phyloP scores from a whole-genome alignment of 2,329 filamentous ascomycete genomes.

The Chaetomium globosum region DNA sequence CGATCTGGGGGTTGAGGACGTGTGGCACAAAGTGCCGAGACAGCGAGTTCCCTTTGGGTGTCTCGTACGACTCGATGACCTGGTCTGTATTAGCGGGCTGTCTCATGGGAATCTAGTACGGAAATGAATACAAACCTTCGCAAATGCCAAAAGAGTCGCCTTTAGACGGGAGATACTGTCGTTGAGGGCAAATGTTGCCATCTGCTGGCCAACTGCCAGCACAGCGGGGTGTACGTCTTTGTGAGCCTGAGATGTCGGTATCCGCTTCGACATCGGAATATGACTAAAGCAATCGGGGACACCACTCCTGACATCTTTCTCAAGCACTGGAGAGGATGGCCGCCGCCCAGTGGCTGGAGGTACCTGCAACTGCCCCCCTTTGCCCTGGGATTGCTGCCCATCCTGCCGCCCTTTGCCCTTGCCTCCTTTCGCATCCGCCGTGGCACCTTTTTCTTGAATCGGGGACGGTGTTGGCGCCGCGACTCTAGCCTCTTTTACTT shows the following conservation, averaged over 20 bases:
- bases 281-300: slow-evolving; percentile 78
- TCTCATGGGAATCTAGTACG: accelerated
- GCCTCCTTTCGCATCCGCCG: slow-evolving; percentile 50
- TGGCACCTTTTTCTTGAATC: slow-evolving; percentile 40
- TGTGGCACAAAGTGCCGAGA: slow-evolving; percentile 90
- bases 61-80: slow-evolving; percentile 92
- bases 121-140: slow-evolving; percentile 62
- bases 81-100: slow-evolving; percentile 43
- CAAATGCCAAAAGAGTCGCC: slow-evolving; percentile 85
- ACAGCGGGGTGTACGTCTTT: slow-evolving; percentile 84
- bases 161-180: slow-evolving; percentile 88
- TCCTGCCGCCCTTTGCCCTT: slow-evolving; percentile 55
- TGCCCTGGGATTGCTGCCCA: slow-evolving; percentile 39
- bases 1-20: slow-evolving; percentile 90
- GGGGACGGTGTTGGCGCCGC: slow-evolving; percentile 48
- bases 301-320: slow-evolving; percentile 63
- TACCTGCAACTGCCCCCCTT: slow-evolving; percentile 39
- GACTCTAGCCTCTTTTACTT: slow-evolving; percentile 61
- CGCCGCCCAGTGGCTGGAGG: slow-evolving; percentile 42
- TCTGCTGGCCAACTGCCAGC: slow-evolving; percentile 82
- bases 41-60: slow-evolving; percentile 79
- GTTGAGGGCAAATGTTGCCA: slow-evolving; percentile 83
- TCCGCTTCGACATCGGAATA: slow-evolving; percentile 67
- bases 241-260: slow-evolving; percentile 62
- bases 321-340: slow-evolving; percentile 49